These are phyloP conservation scores for Gleditsia sinensis DNA, from an alignment of 306 rosid species.

Conservation along the genomic window DNA sequence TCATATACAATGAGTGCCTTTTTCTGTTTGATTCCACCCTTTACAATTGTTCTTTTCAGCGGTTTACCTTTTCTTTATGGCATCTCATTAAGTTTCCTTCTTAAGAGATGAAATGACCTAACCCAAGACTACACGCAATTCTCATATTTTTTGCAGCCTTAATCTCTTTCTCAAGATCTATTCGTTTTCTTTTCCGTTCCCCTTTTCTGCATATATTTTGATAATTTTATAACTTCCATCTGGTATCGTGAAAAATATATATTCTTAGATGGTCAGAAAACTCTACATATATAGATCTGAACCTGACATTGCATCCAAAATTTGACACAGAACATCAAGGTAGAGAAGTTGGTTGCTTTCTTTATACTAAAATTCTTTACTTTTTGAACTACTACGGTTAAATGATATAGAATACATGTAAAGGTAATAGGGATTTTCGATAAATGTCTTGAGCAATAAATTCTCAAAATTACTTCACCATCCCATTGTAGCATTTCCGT, in stretches of 20 bases:
- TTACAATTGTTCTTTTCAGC: not conserved
- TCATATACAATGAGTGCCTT: too few relatives aligned
- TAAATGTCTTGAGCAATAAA: too few relatives aligned
- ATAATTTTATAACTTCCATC: conserved; percentile 1
- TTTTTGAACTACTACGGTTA: conserved; percentile 22
- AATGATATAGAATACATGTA: not conserved
- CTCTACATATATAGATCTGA: not conserved
- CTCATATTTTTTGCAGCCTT: not conserved
- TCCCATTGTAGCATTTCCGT: conserved; percentile 31
- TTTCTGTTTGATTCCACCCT: not conserved
- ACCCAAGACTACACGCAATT: not conserved
- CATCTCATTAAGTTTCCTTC: not conserved
- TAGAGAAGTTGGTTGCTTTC: conserved; percentile 29
- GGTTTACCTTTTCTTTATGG: not conserved
- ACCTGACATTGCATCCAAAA: not conserved
- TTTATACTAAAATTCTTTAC: conserved; percentile 20
- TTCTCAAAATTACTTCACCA: conserved; percentile 21
- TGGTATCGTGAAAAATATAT: not conserved
- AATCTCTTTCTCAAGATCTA: conserved; percentile 2
- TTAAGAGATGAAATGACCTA: not conserved
- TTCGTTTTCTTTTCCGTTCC: not conserved
- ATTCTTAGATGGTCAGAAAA: not conserved
- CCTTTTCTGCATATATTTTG: not conserved
- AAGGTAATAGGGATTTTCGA: conserved; percentile 8
- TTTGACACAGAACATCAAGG: not conserved